Evolutionary conservation across 73 alveolate genomes (phyloP), one percentile per base, ranked within the genome.

Genomic region (Stentor coeruleus): DNA sequence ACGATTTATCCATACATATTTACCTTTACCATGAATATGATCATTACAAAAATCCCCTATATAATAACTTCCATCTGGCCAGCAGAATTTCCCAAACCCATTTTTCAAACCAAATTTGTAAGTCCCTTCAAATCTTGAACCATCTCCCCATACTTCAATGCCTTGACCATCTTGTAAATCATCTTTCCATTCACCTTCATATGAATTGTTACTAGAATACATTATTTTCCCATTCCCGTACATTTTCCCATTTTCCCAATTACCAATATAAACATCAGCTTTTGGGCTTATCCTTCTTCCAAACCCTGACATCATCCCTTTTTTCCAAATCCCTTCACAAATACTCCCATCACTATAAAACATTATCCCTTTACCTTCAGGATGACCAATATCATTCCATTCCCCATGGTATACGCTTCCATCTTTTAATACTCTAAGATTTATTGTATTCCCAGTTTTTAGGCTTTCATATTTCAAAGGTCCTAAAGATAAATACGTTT

Each of bases 241-340:
- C 6, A 49, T 11, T 20, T 11, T 49, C 20, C 66, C 66, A 49
- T 49, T 87, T 38, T 42, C 58, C 95, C 95, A 82, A 60, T 92
- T 86, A 41, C 97, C 97, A 81, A 90, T 91, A 80, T 74, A 92
- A 33, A 89, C 89, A 83, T 93, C 98, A 2, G 39, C 98, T 97
- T 58, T 74, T 55, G 0, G 98, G 96, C 81, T 88, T 85, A 81
- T 89, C 88, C 33, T 89, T 72, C 35, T 75, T 42, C 84, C 93
- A 93, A 75, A 90, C 76, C 49, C 98, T 15, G 15, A 15, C 72
- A 55, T 55, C n/a, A 55, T 15, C 26, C n/a, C 72, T 55, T 55
- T 55, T 15, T 55, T n/a, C 15, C 15, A 55, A 15, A 15, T 15
- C 15, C 72, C 72, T 55, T 55, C 72, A 55, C 72, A 55, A 55